Evolutionary conservation across 1,284 basidiomycete species (phyloP).

Genomic region (Abortiporus biennis): DNA sequence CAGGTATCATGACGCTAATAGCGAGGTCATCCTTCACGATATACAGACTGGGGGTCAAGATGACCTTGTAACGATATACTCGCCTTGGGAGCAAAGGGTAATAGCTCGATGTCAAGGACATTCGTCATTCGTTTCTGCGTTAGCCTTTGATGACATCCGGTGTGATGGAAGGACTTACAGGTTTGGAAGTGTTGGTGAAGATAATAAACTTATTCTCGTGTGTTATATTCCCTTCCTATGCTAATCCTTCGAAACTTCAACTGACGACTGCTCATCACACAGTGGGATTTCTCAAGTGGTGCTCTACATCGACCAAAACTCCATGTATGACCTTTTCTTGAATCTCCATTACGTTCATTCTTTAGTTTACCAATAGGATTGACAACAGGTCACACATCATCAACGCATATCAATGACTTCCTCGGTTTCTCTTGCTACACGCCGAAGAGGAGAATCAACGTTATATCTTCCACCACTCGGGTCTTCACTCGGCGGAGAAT

Average conservation of each 20-base stretch:
- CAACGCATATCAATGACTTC: constrained; percentile 72
- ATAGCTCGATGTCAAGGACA: constrained; percentile 98
- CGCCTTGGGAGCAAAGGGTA: constrained; percentile 86
- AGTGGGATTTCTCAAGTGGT: constrained; percentile 92
- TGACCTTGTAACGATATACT: constrained; percentile 90
- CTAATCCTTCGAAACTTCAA: constrained; percentile 5
- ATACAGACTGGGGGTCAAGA: constrained; percentile 81
- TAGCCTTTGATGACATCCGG: constrained; percentile 85
- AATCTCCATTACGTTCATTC: background rate
- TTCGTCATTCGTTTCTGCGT: constrained; percentile 84
- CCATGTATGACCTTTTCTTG: constrained; percentile 24
- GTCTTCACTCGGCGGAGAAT: constrained; percentile 23
- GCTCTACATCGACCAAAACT: constrained; percentile 71
- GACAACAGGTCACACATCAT: constrained; percentile 46
- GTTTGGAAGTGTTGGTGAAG: constrained; percentile 91
- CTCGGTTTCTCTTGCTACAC: constrained; percentile 60
- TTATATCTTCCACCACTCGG: constrained; percentile 44
- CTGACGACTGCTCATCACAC: background rate
- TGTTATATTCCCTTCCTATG: constrained; percentile 5
- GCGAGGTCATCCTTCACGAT: background rate
- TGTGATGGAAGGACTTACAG: constrained; percentile 86
- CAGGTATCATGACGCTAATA: background rate
- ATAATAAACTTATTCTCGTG: constrained; percentile 87
- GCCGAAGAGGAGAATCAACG: constrained; percentile 45
- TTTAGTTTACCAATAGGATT: constrained; percentile 3